phyloP scores from a whole-genome alignment of 305 asterid genomes.

The Rubia occidens region DNA sequence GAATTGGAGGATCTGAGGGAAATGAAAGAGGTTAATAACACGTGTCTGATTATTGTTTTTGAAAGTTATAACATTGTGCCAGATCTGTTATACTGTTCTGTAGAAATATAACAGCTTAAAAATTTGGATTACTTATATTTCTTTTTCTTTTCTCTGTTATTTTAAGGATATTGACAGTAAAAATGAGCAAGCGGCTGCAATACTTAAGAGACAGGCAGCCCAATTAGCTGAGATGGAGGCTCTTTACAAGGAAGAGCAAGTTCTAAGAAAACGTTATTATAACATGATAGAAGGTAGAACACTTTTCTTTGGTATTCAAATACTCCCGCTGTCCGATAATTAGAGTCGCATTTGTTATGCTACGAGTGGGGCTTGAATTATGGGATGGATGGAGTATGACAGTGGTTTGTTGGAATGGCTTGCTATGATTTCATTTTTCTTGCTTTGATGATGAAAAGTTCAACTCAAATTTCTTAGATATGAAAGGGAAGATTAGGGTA shows the following conservation, averaged over 20 bases:
- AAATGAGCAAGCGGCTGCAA: conserved; percentile 90
- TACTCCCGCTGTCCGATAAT: not conserved
- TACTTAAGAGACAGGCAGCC: conserved; percentile 89
- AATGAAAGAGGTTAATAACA: conserved; percentile 72
- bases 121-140: not conserved
- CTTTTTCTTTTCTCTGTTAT: conserved; percentile 2
- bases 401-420: conserved; percentile 1
- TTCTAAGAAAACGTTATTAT: conserved; percentile 72
- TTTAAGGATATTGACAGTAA: conserved; percentile 77
- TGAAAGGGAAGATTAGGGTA: conserved; percentile 95
- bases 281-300: conserved; percentile 80
- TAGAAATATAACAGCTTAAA: not conserved
- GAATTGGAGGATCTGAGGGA: conserved; percentile 91
- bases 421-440: conserved; percentile 4
- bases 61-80: not conserved
- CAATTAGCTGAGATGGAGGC: conserved; percentile 90
- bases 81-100: not conserved
- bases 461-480: conserved; percentile 38
- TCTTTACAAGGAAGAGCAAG: conserved; percentile 91
- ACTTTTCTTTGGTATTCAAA: conserved; percentile 9
- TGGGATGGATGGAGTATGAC: not conserved
- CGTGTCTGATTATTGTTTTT: not conserved
- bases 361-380: not conserved
- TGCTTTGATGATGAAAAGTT: conserved; percentile 16
- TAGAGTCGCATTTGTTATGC: not conserved